Base-by-base conservation (phyloP, 306 rosid species). In the Dalbergia cochinchinensis region DNA sequence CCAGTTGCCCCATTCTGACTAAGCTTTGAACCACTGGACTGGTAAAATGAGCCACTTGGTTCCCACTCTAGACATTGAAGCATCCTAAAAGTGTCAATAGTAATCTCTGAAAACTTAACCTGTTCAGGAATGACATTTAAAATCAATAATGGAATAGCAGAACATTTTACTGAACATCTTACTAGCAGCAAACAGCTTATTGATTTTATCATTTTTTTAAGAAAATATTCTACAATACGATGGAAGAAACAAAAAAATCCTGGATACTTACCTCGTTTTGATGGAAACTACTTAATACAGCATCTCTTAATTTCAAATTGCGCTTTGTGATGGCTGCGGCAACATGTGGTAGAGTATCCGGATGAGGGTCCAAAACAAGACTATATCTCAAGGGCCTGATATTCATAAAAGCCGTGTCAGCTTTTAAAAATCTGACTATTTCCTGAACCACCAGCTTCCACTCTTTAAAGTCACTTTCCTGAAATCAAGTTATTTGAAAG, bases 61-160 rank as follows among this genome's bases (percentile, higher is more conserved):
- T 95, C 99, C 99, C 98, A 95, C 87, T 95, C 99, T 90, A 92
- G 75, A 88, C 93, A 87, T 79, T 95, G 99, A 84, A 95, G 97
- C 97, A 95, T 92, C 85, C 99, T 83, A 79, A 95, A 95, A 84
- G 99, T 92, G 89, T 95, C 97, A 26, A 95, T 85, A 26, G 98
- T 88, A 80, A 95, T 87, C 88, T 95, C 99, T 37, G 98, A 91
- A 88, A 90, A 90, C 88, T 91, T 95, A 42, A 92, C 97, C 98
- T 95, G 93, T 59, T 81, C 55, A 69, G 71, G 48, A 81, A 80
- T 55, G 45, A 61, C 64, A 48, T 44, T 75, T 61, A 33, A 60
- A 78, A 79, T 68, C 65, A 62, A 14, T n/a, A 65, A 20, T 11
- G 68, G 77, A 82, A 76, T 39, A 57, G 68, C 22, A 82, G 45